Evolutionary conservation across 495 filamentous ascomycete genomes (phyloP), one percentile per base, ranked within the genome.

Genomic region (Xylaria grammica): DNA sequence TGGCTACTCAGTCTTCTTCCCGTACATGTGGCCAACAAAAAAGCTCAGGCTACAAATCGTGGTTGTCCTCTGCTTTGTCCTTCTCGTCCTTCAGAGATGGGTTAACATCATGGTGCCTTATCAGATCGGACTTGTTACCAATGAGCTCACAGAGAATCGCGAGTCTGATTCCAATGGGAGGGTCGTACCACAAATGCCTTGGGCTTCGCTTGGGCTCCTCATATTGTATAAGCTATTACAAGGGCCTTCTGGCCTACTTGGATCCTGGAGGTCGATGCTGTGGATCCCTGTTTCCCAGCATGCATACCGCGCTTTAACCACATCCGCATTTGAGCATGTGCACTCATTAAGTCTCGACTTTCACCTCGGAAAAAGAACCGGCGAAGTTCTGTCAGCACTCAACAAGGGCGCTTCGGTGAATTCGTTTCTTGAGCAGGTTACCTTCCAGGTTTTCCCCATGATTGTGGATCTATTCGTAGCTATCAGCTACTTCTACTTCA

Each of bases 201-300:
- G 73, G 58, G 65, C 72, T 38, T 73, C 81, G 19, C 94, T 99
- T 51, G 85, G 86, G 36, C 66, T 97, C 11, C 91, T 96, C 67
- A 91, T 97, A 60, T 56, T 89, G 32, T 93, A 87, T 72, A 89
- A 92, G 59, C 85, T 96, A 77, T 83, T 97, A 34, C 96, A 98
- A 75, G 96, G 95, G 1, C 86, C 84, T 11, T 93, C 92, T 65
- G 95, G 95, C 8, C 77, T 97, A 22, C 85, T 98, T 34, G 92
- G 92, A 13, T 94, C 93, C 17, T 60, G 90, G 8, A 86, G 95
- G 54, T 89, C 91, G 20, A 85, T 89, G 19, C 79, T 99, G 29
- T 99, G 95, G 95, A 93, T 99, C 49, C 95, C 95, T 0, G 91
- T 99, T 54, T 88, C 92, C 38, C 95, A 99, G 73, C 96, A 97